Evolutionary conservation across 148 eudicot species (phyloP), one percentile per base, ranked within the genome.

Genomic region (Cornus controversa): DNA sequence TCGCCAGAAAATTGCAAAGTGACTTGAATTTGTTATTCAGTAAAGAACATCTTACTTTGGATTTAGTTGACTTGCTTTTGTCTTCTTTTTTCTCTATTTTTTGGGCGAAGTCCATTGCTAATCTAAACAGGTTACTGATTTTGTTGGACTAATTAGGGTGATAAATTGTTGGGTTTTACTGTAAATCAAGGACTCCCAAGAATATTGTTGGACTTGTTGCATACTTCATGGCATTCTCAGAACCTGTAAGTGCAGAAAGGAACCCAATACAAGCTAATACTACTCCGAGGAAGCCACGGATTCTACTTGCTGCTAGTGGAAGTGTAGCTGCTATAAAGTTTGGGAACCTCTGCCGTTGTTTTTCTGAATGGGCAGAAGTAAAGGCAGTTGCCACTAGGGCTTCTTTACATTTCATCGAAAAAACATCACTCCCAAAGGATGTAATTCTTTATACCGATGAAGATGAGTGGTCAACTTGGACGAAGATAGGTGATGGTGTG

Each of bases 361-460:
- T 96, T 78, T 89, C 90, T 23, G 99, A 96, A 68, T 96, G 99
- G 99, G 99, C 98, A 24, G 99, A 96, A 75, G 97, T 96, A 16
- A 96, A 77, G 84, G 99, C 93, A 64, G 93, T 93, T 79, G 90
- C 89, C n/a, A 90, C 93, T 8, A 88, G 80, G 68, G 86, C 94
- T 28, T 90, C 98, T 72, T 85, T 93, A 75, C 93, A 93, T 87
- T 91, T 96, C 66, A 79, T 96, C 69, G 93, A 93, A 45, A 84
- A 80, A 69, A 57, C 78, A 65, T 71, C 92, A 31, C 87, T 96
- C 78, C 98, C 98, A 1, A 87, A 86, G 70, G 93, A 90, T 69
- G 92, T 96, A 37, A 78, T 80, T 74, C 86, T 93, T 53, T 91
- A 96, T 74, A 91, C 98, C 0, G 99, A 96, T 63, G 98, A 93